Evolutionary conservation across 2,329 filamentous ascomycete genomes (phyloP).

Genomic region (Fusarium acutatum): DNA sequence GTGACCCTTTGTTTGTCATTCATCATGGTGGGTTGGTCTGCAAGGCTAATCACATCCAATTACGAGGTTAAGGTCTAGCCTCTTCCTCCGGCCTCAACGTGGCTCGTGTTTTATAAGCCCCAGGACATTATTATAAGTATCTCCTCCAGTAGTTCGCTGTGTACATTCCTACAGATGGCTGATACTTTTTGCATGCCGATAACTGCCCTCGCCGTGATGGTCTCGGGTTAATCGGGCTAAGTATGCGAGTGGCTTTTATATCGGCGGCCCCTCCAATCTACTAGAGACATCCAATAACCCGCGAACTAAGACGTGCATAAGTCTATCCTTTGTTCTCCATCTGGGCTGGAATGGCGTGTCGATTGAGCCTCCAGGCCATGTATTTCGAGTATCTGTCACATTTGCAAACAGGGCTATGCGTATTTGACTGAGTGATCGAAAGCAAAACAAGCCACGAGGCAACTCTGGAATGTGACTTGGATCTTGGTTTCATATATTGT

Average conservation of each 20-base stretch:
- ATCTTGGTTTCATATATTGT: background rate
- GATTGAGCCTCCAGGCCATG: background rate
- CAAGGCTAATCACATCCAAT: background rate
- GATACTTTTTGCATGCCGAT: slow-evolving; percentile 3
- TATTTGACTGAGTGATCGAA: background rate
- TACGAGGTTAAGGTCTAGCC: background rate
- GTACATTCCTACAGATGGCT: background rate
- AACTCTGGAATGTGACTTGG: slow-evolving; percentile 7
- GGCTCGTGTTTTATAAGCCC: background rate
- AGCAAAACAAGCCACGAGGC: slow-evolving; percentile 1
- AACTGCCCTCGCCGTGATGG: background rate
- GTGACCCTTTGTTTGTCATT: slow-evolving; percentile 4
- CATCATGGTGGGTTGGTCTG: background rate
- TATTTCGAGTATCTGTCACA: background rate
- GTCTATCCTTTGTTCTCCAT: slow-evolving; percentile 19
- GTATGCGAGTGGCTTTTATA: background rate
- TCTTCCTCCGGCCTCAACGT: background rate
- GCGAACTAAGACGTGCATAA: slow-evolving; percentile 4
- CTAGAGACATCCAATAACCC: slow-evolving; percentile 9
- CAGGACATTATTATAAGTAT: background rate
- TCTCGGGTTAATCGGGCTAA: background rate
- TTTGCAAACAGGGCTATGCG: background rate
- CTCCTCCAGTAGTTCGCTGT: background rate
- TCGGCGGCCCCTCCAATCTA: background rate
- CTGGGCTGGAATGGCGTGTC: background rate